A percentile compares a stretch with the other conserved stretches of the same genome.
Conservation (phyloP, 805 yeast species). For the Jamesozyma hellenica region DNA sequence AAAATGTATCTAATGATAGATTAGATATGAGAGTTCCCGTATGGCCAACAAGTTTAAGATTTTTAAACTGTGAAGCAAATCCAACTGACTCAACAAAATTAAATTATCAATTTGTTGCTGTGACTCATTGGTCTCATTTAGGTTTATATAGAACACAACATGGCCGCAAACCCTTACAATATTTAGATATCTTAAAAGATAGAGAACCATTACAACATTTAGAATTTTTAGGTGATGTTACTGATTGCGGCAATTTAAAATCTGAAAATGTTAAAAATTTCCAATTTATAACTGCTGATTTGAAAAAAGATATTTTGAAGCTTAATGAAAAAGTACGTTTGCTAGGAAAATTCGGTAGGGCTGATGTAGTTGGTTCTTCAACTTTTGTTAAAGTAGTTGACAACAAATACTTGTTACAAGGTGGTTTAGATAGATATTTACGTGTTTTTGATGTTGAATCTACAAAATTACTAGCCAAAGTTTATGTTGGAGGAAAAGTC, state of each 20-base stretch:
- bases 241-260: constrained; percentile 17
- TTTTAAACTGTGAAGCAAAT: constrained; percentile 30
- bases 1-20: constrained; percentile 72
- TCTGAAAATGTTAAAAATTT: constrained; percentile 17
- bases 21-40: constrained; percentile 76
- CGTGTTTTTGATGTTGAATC: constrained; percentile 59
- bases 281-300: constrained; percentile 60
- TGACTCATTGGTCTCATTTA: constrained; percentile 49
- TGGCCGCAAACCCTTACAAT: constrained; percentile 54
- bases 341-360: constrained; percentile 65
- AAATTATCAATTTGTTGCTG: constrained; percentile 43
- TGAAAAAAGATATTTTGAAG: constrained; percentile 53
- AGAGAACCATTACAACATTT: constrained; percentile 22
- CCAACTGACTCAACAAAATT: constrained; percentile 17
- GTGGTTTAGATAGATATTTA: constrained; percentile 81
- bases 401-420: constrained; percentile 49
- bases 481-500: constrained; percentile 67
- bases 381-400: constrained; percentile 15
- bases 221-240: constrained; percentile 9
- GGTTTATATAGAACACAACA: constrained; percentile 60
- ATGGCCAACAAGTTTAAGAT: constrained; percentile 54
- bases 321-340: constrained; percentile 44
- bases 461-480: constrained; percentile 54
- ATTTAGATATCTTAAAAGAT: constrained; percentile 25
- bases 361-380: constrained; percentile 56